Evolutionary conservation across 1,139 yeast genomes (phyloP).

Genomic region (Suhomyces coccinellae): DNA sequence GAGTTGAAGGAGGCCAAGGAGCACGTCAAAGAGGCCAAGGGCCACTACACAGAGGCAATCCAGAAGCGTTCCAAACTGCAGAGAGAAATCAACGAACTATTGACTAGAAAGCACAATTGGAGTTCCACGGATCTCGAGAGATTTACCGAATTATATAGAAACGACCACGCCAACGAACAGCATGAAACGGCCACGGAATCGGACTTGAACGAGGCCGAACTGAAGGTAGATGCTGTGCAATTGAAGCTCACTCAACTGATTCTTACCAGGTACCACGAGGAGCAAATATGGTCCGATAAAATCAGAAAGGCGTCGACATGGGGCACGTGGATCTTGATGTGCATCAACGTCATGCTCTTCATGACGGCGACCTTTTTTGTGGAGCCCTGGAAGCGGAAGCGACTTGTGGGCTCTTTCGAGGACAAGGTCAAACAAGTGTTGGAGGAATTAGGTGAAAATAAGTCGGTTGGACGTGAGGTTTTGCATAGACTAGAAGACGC

Average conservation of each 20-base stretch:
- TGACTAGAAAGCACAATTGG: conserved; percentile 88
- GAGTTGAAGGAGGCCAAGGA: conserved; percentile 53
- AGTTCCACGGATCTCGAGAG: conserved; percentile 71
- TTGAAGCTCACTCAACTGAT: conserved; percentile 73
- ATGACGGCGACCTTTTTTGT: conserved; percentile 79
- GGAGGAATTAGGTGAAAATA: conserved; percentile 16
- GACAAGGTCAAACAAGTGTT: conserved; percentile 65
- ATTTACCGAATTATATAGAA: conserved; percentile 77
- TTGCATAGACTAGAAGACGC: conserved; percentile 15
- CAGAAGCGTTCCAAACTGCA: conserved; percentile 70
- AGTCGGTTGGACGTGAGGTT: conserved; percentile 14
- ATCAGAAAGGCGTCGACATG: conserved; percentile 92
- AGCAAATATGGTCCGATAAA: conserved; percentile 97
- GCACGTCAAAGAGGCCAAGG: conserved; percentile 51
- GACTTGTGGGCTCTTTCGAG: conserved; percentile 82
- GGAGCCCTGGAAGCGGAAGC: conserved; percentile 91
- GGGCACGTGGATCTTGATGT: conserved; percentile 94
- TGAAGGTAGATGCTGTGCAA: conserved; percentile 67
- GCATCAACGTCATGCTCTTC: conserved; percentile 76
- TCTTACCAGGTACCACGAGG: conserved; percentile 89
- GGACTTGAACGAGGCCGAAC: conserved; percentile 58
- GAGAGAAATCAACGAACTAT: conserved; percentile 79
- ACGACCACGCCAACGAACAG: conserved; percentile 75
- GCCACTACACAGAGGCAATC: conserved; percentile 61
- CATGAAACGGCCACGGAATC: conserved; percentile 55